A percentile compares a stretch with the other conserved stretches of the same genome.
Conservation (phyloP, 1,139 yeast species). For the Yamadazyma mexicana region DNA sequence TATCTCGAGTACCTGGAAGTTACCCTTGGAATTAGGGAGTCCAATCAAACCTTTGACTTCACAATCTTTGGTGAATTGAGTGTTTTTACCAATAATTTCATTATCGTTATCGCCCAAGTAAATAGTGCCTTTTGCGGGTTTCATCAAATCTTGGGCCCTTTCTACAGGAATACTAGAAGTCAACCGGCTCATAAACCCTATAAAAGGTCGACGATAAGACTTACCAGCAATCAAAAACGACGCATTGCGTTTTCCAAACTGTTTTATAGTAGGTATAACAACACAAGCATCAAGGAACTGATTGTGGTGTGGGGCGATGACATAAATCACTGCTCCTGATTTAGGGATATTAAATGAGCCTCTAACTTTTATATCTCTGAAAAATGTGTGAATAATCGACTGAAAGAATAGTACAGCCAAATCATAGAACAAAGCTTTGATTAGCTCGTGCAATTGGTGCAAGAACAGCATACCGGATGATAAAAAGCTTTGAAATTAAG, state of each 20-base stretch:
- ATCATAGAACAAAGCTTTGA: conserved; percentile 27
- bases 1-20: conserved; percentile 52
- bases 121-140: conserved; percentile 47
- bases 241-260: conserved; percentile 40
- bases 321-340: conserved; percentile 42
- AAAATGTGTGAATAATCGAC: conserved; percentile 40
- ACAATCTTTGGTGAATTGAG: conserved; percentile 48
- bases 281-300: conserved; percentile 46
- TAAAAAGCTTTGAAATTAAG: neutral
- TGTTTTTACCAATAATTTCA: conserved; percentile 42
- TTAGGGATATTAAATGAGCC: conserved; percentile 44
- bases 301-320: conserved; percentile 49
- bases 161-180: conserved; percentile 73
- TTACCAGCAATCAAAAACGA: conserved; percentile 67
- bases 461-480: neutral
- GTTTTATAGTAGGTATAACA: conserved; percentile 40
- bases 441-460: conserved; percentile 1
- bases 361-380: conserved; percentile 41
- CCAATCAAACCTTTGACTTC: conserved; percentile 59
- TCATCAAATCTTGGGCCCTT: conserved; percentile 66
- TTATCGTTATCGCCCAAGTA: conserved; percentile 28
- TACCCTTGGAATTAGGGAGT: conserved; percentile 58
- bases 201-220: conserved; percentile 50
- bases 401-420: conserved; percentile 37
- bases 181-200: conserved; percentile 58